phyloP scores from a whole-genome alignment of 2,329 filamentous ascomycete genomes.

The Grosmannia penicillata region DNA sequence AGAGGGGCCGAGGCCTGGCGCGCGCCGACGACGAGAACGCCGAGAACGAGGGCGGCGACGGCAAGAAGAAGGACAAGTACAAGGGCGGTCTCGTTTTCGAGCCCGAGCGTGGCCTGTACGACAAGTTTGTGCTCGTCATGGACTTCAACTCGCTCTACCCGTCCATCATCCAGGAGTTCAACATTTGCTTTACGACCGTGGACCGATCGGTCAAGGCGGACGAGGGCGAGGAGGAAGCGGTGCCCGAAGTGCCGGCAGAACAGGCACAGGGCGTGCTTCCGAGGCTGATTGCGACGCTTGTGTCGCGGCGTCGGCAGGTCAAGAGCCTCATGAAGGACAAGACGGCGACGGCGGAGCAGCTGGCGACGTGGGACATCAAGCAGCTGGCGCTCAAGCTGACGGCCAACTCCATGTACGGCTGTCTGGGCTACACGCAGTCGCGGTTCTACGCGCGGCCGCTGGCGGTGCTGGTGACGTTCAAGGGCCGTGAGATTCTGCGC shows the following conservation, averaged over 20 bases:
- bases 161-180: constrained; percentile 97
- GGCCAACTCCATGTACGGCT: constrained; percentile 99
- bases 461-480: constrained; percentile 90
- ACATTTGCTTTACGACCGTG: constrained; percentile 98
- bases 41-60: constrained; percentile 42
- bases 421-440: constrained; percentile 90
- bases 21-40: constrained; percentile 63
- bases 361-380: constrained; percentile 95
- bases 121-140: constrained; percentile 98
- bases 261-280: constrained; percentile 78
- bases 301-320: constrained; percentile 76
- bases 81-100: constrained; percentile 98
- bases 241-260: constrained; percentile 71
- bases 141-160: constrained; percentile 99
- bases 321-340: constrained; percentile 97
- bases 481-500: constrained; percentile 90
- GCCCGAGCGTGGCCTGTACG: constrained; percentile 91
- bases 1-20: constrained; percentile 60
- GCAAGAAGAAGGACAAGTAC: constrained; percentile 98
- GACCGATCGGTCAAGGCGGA: constrained; percentile 36
- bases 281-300: constrained; percentile 79
- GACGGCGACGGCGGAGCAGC: constrained; percentile 67
- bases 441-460: constrained; percentile 93
- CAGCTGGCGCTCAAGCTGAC: constrained; percentile 93
- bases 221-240: constrained; percentile 16